Evolutionary conservation across 2,329 filamentous ascomycete genomes (phyloP), one percentile per base, ranked within the genome.

Genomic region (Fusarium goolgardi): DNA sequence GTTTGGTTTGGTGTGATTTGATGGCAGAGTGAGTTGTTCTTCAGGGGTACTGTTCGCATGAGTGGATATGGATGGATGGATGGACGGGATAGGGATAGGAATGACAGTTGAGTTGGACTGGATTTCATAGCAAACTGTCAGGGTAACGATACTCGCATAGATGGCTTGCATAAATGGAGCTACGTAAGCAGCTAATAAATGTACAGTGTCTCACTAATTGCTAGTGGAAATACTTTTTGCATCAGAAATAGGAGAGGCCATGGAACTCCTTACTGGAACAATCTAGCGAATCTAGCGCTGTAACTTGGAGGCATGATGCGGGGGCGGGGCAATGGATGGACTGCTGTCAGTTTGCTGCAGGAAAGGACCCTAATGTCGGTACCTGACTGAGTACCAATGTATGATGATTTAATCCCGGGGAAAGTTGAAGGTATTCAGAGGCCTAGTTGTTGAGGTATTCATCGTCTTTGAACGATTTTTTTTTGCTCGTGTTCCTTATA

Each of bases 321-420:
- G 71, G 71, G 71, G 71, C 57, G 71, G 71, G 71, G 71, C 71
- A 71, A 20, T 54, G 44, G 23, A 41, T 32, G 35, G 35, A 39
- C 5, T 39, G 35, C 29, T 41, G 45, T 23, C 32, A 52, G 27
- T 41, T 21, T 37, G 34, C 40, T 53, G 52, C 34, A 66, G 39
- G 41, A 49, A 46, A 40, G 66, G 47, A 61, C 45, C 62, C 50
- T 50, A 51, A 69, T 50, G 32, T 27, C 47, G 47, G 47, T 50
- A 50, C 47, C 32, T 39, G 32, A 39, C 15, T 50, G 25, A 27
- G 25, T 27, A 10, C 2, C 3, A 32, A 16, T 32, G 31, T 32
- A 50, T 57, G 65, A 57, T 41, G 46, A 65, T 40, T 40, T 43
- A 44, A 45, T 32, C 46, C 49, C 43, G 44, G 50, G 50, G 23